These are phyloP conservation scores for Alternaria atra DNA, from an alignment of 2,329 filamentous ascomycete species.

Conservation along the genomic window DNA sequence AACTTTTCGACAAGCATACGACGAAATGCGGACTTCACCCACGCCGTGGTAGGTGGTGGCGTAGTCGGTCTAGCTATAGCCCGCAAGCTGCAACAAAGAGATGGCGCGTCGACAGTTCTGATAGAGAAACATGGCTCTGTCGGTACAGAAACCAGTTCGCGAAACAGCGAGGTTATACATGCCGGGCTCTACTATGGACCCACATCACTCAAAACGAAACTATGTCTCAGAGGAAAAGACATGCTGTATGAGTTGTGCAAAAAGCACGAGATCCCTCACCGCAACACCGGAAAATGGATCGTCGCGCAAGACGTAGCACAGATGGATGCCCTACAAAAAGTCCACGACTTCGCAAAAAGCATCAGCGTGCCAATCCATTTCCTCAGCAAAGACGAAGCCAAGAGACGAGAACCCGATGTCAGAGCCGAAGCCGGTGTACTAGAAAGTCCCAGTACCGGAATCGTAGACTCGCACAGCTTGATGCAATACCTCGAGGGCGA, in stretches of 20 bases:
- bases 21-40: constrained; percentile 67
- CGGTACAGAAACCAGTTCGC: constrained; percentile 86
- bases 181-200: constrained; percentile 90
- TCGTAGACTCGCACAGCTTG: constrained; percentile 84
- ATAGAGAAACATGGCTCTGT: constrained; percentile 80
- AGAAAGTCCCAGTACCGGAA: constrained; percentile 87
- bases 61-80: constrained; percentile 85
- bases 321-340: constrained; percentile 67
- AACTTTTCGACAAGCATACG: constrained; percentile 40
- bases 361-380: constrained; percentile 77
- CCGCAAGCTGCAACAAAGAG: constrained; percentile 70
- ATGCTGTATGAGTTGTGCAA: constrained; percentile 82
- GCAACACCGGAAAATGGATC: constrained; percentile 90
- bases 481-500: constrained; percentile 83
- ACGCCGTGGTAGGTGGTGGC: constrained; percentile 73
- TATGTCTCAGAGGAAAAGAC: constrained; percentile 81
- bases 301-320: constrained; percentile 83
- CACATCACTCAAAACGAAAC: constrained; percentile 77
- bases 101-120: constrained; percentile 73
- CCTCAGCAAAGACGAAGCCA: constrained; percentile 70
- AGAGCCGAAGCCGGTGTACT: constrained; percentile 75
- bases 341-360: constrained; percentile 63
- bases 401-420: constrained; percentile 76
- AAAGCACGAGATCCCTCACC: constrained; percentile 71
- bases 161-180: constrained; percentile 97